Percentiles rank a stretch among this genome's conserved stretches.
Conservation (phyloP, 345 rosid species). For the Brassica incana region DNA sequence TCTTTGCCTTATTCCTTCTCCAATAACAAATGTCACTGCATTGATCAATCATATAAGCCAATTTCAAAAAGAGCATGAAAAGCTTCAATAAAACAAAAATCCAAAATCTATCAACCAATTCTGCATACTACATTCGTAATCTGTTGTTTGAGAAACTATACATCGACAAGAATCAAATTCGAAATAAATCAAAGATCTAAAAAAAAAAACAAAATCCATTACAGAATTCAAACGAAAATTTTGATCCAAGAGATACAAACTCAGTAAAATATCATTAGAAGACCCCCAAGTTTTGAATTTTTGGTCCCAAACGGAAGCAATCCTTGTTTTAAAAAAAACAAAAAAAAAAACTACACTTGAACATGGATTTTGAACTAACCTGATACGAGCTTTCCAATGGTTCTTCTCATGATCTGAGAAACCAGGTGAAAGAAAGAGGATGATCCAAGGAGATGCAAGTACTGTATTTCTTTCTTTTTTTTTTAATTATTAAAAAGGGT, state of each 20-base stretch:
- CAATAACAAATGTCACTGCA: slow-evolving; percentile 45
- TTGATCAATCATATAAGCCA: slow-evolving; percentile 17
- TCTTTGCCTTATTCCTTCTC: slow-evolving; percentile 48
- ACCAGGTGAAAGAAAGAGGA: slow-evolving; percentile 18
- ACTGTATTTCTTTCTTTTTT: neutral
- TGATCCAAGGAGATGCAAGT: slow-evolving; percentile 30
- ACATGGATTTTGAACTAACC: slow-evolving; percentile 25
- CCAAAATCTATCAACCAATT: neutral
- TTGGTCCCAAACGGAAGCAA: slow-evolving; percentile 5
- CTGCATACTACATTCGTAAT: neutral
- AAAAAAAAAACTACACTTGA: neutral
- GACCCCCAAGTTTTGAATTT: neutral
- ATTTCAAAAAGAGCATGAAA: neutral
- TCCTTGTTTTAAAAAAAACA: neutral
- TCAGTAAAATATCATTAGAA: neutral
- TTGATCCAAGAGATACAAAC: neutral
- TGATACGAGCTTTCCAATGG: slow-evolving; percentile 14
- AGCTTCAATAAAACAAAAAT: slow-evolving; percentile 14
- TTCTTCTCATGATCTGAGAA: slow-evolving; percentile 37
- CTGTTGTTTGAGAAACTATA: neutral
- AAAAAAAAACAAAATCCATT: neutral
- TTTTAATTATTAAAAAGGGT: slow-evolving; percentile 21
- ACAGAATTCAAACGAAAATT: neutral
- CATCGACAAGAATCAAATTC: slow-evolving; percentile 3
- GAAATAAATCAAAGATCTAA: slow-evolving; percentile 15